Evolutionary conservation across 176 grass and related monocot genomes (phyloP).

Genomic region (Avena insularis): DNA sequence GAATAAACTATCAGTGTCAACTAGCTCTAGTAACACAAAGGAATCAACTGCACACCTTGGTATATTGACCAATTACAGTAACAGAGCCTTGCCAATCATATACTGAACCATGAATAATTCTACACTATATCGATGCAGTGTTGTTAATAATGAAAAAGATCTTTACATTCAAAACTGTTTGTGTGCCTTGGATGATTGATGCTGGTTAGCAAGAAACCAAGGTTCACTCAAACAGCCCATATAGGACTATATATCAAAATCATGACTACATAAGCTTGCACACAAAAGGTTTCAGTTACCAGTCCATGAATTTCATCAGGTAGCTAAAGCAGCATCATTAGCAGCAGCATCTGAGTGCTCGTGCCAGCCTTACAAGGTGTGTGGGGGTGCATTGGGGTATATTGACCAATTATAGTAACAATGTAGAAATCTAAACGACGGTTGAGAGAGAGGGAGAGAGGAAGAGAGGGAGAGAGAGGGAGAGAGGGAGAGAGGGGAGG

Average conservation of each 20-base stretch:
- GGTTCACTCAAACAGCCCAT: not conserved
- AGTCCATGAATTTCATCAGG: not conserved
- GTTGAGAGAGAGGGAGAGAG: too few species aligned
- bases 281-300: not conserved
- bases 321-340: not conserved
- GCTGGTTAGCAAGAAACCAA: not conserved
- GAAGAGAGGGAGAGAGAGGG: too few species aligned
- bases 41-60: too few species aligned
- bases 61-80: too few species aligned
- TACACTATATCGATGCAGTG: not conserved
- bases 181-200: not conserved
- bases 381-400: not conserved
- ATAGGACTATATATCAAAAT: slow-evolving; percentile 16
- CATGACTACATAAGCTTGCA: not conserved
- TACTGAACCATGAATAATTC: not conserved
- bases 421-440: too few species aligned
- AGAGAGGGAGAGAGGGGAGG: too few species aligned
- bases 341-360: not conserved
- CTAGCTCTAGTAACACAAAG: too few species aligned
- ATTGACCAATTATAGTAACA: too few species aligned
- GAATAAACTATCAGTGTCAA: too few species aligned
- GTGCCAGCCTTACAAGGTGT: not conserved
- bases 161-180: not conserved
- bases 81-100: too few species aligned
- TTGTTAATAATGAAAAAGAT: slow-evolving; percentile 13